Percentiles rank a stretch among this genome's conserved stretches.
Conservation (phyloP, 352 stramenopile genomes). For the Globisporangium takayamanum region DNA sequence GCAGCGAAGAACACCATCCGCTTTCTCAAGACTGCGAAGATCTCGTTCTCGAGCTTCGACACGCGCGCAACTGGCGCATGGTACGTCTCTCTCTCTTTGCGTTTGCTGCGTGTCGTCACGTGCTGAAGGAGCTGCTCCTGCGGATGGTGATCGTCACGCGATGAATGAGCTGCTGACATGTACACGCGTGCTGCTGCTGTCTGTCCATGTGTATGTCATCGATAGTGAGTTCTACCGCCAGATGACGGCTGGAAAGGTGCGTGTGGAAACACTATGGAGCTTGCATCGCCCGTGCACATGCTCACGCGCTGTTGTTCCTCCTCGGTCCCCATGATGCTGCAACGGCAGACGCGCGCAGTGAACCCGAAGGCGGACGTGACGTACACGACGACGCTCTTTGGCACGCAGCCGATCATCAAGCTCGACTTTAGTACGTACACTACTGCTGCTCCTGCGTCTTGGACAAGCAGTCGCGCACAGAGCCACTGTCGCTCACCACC, state of each 20-base stretch:
- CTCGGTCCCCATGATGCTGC: not conserved
- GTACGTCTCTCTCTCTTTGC: conserved; percentile 23
- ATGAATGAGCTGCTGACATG: not conserved
- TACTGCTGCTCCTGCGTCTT: not conserved
- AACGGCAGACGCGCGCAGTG: conserved; percentile 49
- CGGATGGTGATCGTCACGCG: not conserved
- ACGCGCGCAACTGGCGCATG: conserved; percentile 62
- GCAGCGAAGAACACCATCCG: conserved; percentile 77
- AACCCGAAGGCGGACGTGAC: conserved; percentile 79
- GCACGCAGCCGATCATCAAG: conserved; percentile 56
- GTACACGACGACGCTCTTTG: conserved; percentile 49
- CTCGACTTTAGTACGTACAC: conserved; percentile 74
- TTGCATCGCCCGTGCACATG: not conserved
- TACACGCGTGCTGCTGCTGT: not conserved
- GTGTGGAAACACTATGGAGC: not conserved
- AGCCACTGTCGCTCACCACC: conserved; percentile 1
- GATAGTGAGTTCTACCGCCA: conserved; percentile 82
- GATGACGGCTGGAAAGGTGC: conserved; percentile 70
- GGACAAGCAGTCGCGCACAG: not conserved
- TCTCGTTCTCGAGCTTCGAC: conserved; percentile 85
- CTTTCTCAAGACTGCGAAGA: conserved; percentile 80
- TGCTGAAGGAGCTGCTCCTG: not conserved
- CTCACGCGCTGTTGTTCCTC: not conserved
- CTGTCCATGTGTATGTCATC: not conserved
- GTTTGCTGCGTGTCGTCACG: not conserved